These are phyloP conservation scores for Caloboletus firmus DNA, from an alignment of 1,284 basidiomycete species.

Conservation along the genomic window DNA sequence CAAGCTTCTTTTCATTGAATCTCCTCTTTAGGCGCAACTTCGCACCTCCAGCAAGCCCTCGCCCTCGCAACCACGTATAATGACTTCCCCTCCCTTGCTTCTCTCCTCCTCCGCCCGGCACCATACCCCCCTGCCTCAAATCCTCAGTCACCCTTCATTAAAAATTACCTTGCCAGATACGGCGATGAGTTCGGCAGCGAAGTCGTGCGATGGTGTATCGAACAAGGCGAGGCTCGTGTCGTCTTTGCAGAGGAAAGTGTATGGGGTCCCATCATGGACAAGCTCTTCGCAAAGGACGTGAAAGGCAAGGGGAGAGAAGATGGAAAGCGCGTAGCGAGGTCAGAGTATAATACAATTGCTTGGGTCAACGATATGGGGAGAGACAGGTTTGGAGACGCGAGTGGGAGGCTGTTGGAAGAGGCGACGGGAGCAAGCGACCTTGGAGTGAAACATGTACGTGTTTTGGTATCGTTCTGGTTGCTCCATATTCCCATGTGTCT, in stretches of 20 bases:
- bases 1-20: background rate
- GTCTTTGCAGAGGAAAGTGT: constrained; percentile 33
- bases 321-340: constrained; percentile 5
- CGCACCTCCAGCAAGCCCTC: constrained; percentile 72
- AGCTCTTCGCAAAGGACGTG: constrained; percentile 57
- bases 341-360: constrained; percentile 55
- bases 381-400: constrained; percentile 65
- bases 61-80: constrained; percentile 80
- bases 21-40: constrained; percentile 47
- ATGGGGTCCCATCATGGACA: constrained; percentile 58
- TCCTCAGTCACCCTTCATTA: constrained; percentile 57
- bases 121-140: constrained; percentile 66
- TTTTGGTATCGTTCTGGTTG: background rate
- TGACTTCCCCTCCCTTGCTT: constrained; percentile 81
- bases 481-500: background rate
- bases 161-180: constrained; percentile 79
- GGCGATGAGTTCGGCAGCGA: constrained; percentile 84
- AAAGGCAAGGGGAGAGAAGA: constrained; percentile 32
- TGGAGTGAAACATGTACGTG: constrained; percentile 70
- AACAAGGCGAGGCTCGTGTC: constrained; percentile 55
- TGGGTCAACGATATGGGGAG: constrained; percentile 91
- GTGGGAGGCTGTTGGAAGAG: constrained; percentile 62
- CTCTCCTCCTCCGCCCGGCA: constrained; percentile 71
- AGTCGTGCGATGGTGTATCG: constrained; percentile 85
- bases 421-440: constrained; percentile 59